These are phyloP conservation scores for Bassia scoparia DNA, from an alignment of 148 eudicot genomes.

Conservation along the genomic window DNA sequence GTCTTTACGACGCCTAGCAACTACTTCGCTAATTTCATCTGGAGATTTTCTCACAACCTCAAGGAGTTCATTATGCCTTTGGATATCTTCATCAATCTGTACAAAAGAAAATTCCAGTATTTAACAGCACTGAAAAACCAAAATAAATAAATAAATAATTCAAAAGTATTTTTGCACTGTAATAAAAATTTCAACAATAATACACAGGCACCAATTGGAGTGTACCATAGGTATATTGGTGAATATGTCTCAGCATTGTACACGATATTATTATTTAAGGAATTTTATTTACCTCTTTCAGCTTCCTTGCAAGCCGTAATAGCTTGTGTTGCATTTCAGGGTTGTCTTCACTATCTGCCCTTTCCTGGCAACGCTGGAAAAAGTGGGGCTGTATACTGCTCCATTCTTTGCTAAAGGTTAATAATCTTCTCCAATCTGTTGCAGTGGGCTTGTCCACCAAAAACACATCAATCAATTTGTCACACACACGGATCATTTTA, in stretches of 20 bases:
- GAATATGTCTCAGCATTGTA: slow-evolving; percentile 2
- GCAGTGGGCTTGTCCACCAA: slow-evolving; percentile 85
- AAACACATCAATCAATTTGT: slow-evolving; percentile 79
- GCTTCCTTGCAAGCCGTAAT: slow-evolving; percentile 72
- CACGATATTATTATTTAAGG: too few species aligned
- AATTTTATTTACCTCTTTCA: slow-evolving; percentile 64
- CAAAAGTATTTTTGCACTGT: neutral
- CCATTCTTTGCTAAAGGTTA: slow-evolving; percentile 83
- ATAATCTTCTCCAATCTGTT: slow-evolving; percentile 80
- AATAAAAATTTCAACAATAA: neutral
- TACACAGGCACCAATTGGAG: neutral
- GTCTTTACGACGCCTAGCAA: slow-evolving; percentile 87
- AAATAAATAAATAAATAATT: neutral
- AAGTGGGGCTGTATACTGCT: slow-evolving; percentile 60
- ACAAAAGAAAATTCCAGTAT: slow-evolving; percentile 3
- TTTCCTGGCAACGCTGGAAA: slow-evolving; percentile 67
- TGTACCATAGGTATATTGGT: neutral
- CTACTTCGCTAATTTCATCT: slow-evolving; percentile 63
- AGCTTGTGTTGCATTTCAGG: slow-evolving; percentile 71
- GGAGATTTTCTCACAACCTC: slow-evolving; percentile 47
- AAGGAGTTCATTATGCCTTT: slow-evolving; percentile 80
- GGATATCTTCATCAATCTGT: slow-evolving; percentile 86
- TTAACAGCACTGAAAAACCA: neutral
- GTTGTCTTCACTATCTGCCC: slow-evolving; percentile 66
- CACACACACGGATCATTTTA: slow-evolving; percentile 68